Evolutionary conservation across 2,329 filamentous ascomycete genomes (phyloP), one percentile per base, ranked within the genome.

Genomic region (Neofusicoccum sp.): DNA sequence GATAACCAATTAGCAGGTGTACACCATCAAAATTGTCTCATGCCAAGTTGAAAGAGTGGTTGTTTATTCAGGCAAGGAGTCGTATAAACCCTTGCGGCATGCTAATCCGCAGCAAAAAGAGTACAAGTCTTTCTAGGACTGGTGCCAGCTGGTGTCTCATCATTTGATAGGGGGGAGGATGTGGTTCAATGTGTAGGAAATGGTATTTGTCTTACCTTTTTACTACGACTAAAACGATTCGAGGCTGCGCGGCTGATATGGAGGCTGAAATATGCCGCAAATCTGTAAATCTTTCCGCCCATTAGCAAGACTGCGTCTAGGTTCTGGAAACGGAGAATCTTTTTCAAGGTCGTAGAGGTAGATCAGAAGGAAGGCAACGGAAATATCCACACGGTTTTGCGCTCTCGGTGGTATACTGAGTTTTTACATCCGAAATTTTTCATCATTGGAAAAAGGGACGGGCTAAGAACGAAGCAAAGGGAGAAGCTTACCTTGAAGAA

Each of bases 311-410:
- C 11, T 56, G 51, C 8, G 11, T 12, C 9, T 6, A 14, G 24
- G 6, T 12, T 11, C 12, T 9, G 9, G 43, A n/a, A 31, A 14
- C n/a, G n/a, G 16, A 28, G 58, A 45, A 20, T 24, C 38, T 45
- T 24, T 48, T 38, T 16, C 9, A 31, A 9, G 31, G 8, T 28
- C 12, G 20, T 48, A 6, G 38, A 14, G 69, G 11, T 8, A 26
- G 67, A 87, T 97, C 93, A 97, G 93, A 96, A 97, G 93, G 93
- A 97, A 97, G 93, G 93, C 93, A 97, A 96, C 93, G 93, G 93
- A 96, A 89, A 89, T 86, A 79, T 96, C 93, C 88, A 96, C 93
- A 96, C 81, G 84, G 84, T 82, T 89, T 91, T 96, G 92, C 92
- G 91, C 91, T 89, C 89, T 89, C 89, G 89, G 89, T 89, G 88